Evolutionary conservation across 192 early-diverging fungal species (phyloP), one percentile per base, ranked within the genome.

Genomic region (Lobulomyces angularis): DNA sequence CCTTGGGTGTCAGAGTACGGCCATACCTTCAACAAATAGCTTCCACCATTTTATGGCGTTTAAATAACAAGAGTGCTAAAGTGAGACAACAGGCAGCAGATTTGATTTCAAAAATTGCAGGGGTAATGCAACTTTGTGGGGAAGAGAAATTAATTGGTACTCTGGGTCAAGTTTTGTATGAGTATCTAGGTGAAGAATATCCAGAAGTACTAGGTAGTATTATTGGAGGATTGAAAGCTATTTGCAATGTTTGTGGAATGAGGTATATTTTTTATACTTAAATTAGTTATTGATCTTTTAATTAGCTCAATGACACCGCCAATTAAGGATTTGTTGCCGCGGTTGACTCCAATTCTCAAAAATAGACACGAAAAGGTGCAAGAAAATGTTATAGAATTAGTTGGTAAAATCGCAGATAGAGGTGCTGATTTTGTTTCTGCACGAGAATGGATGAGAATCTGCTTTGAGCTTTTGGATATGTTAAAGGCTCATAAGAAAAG

Each of bases 361-460:
- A 98, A 98, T 60, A 55, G 92, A 51, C 92, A 98, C 43, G 90
- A 93, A 55, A 88, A 89, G 49, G 89, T 92, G 27, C 89, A 89
- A 58, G 86, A 92, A 48, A 81, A 83, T 52, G 80, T 77, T 57
- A 76, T 63, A 45, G 88, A 97, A 64, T 57, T 98, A n/a, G 90
- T 98, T 1, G 95, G 95, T 5, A 81, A 90, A 52, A 97, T 98
- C 48, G 95, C 95, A 8, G 95, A 98, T 56, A 83, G 95, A 53
- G 95, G 87, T 32, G 87, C 95, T 11, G 92, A 95, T 55, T 87
- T 79, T 62, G 95, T 98, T 12, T 79, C 78, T 36, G 83, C 95
- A 2, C 74, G 92, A 51, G 95, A 98, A 65, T 98, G 95, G 95
- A 98, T 98, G 95, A 84, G 95, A 30, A 89, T 90, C 53, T 98